Conservation (phyloP, 1,284 basidiomycete genomes). For the Malassezia arunalokei region DNA sequence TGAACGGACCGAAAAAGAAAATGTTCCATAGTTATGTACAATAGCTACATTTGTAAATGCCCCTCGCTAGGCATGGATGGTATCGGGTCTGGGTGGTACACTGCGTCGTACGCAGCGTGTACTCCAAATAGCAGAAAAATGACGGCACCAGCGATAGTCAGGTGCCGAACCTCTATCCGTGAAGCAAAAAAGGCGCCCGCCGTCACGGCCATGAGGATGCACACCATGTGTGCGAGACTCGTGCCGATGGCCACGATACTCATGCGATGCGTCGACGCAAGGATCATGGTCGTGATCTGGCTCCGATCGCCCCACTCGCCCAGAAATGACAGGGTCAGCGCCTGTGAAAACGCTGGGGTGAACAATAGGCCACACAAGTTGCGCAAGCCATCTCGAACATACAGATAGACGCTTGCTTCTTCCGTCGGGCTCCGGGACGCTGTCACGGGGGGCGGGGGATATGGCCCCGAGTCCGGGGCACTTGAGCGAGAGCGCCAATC, state of each 20-base stretch:
- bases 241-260: conserved; percentile 13
- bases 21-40: neutral
- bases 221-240: conserved; percentile 12
- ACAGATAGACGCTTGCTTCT: neutral
- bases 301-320: conserved; percentile 97
- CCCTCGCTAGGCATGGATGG: neutral
- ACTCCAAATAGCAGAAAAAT: conserved; percentile 68
- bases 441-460: neutral
- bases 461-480: neutral
- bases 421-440: neutral
- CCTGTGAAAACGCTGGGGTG: conserved; percentile 86
- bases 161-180: conserved; percentile 85
- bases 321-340: conserved; percentile 86
- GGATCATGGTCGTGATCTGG: conserved; percentile 91
- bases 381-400: conserved; percentile 56
- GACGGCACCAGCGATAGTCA: conserved; percentile 68
- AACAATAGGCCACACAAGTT: conserved; percentile 72
- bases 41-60: neutral
- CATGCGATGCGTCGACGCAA: conserved; percentile 69
- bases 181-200: conserved; percentile 50
- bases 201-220: conserved; percentile 10
- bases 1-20: neutral
- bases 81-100: neutral
- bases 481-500: conserved; percentile 19
- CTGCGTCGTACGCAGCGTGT: conserved; percentile 50